A percentile compares a stretch with the other conserved stretches of the same genome.
These are phyloP conservation scores for Psilocybe cyanescens DNA, from an alignment of 768 basidiomycete genomes.

Conservation along the genomic window DNA sequence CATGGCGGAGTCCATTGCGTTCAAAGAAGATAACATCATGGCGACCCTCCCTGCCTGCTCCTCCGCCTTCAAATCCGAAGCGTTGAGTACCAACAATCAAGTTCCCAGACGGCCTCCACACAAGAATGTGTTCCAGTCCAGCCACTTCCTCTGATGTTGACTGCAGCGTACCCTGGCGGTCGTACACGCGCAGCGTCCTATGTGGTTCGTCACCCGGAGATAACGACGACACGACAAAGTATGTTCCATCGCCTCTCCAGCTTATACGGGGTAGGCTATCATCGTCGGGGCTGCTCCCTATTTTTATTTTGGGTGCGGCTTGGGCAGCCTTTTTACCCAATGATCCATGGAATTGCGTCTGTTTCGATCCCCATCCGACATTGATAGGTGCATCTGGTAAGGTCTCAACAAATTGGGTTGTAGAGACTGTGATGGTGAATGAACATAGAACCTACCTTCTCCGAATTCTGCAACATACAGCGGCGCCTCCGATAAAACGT, in stretches of 20 bases:
- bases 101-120: constrained; percentile 91
- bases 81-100: constrained; percentile 83
- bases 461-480: constrained; percentile 82
- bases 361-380: constrained; percentile 97
- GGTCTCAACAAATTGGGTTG: constrained; percentile 13
- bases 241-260: constrained; percentile 94
- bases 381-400: constrained; percentile 83
- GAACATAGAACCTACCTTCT: constrained; percentile 55
- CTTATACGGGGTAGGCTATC: constrained; percentile 73
- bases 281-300: constrained; percentile 70
- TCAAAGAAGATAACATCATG: constrained; percentile 96
- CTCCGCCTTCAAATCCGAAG: constrained; percentile 77
- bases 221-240: constrained; percentile 83
- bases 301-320: constrained; percentile 40
- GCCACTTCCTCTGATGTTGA: constrained; percentile 84
- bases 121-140: constrained; percentile 78
- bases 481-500: constrained; percentile 80
- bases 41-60: constrained; percentile 63
- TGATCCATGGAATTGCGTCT: constrained; percentile 97
- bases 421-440: neutral
- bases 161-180: constrained; percentile 72
- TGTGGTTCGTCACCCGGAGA: constrained; percentile 48
- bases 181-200: constrained; percentile 74
- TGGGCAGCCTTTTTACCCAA: constrained; percentile 85
- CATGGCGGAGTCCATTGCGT: constrained; percentile 90